These are phyloP conservation scores for Crithidia sp. DNA, from an alignment of 208 protist genomes.

Conservation along the genomic window DNA sequence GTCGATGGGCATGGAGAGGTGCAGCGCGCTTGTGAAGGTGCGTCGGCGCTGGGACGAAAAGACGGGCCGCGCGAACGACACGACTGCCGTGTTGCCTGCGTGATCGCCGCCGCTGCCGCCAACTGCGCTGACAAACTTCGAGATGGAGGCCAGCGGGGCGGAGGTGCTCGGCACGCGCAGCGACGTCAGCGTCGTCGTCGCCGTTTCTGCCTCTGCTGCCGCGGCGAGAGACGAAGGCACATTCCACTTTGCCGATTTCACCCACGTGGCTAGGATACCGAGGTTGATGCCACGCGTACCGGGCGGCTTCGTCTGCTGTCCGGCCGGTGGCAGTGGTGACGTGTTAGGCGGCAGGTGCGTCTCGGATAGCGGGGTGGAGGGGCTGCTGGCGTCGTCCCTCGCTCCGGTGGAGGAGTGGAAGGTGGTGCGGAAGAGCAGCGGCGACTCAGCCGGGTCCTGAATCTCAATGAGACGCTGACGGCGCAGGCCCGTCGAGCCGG, in stretches of 20 bases:
- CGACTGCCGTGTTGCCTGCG: not conserved
- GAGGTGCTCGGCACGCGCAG: conserved; percentile 6
- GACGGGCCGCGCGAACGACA: not conserved
- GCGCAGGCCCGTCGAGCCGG: not conserved
- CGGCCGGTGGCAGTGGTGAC: conserved; percentile 1
- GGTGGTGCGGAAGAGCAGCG: no score
- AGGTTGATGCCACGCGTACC: not conserved
- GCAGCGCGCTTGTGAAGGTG: conserved; percentile 10
- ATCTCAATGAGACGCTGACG: not conserved
- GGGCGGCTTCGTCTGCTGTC: not conserved
- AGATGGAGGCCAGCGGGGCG: no score
- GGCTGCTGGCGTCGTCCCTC: not conserved
- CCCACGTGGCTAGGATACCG: conserved; percentile 1
- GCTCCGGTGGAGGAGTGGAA: no score
- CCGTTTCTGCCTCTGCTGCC: no score
- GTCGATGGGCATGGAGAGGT: conserved; percentile 3
- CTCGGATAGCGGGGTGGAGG: not conserved
- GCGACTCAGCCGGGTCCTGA: not conserved
- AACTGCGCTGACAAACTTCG: not conserved
- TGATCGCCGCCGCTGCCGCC: not conserved
- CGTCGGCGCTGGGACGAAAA: not conserved
- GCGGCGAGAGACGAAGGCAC: no score
- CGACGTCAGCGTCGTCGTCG: not conserved
- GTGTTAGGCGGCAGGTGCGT: conserved; percentile 1
- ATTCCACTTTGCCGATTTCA: conserved; percentile 7